Conservation (phyloP, 2,329 filamentous ascomycete genomes). For the Metarhizium sp. region DNA sequence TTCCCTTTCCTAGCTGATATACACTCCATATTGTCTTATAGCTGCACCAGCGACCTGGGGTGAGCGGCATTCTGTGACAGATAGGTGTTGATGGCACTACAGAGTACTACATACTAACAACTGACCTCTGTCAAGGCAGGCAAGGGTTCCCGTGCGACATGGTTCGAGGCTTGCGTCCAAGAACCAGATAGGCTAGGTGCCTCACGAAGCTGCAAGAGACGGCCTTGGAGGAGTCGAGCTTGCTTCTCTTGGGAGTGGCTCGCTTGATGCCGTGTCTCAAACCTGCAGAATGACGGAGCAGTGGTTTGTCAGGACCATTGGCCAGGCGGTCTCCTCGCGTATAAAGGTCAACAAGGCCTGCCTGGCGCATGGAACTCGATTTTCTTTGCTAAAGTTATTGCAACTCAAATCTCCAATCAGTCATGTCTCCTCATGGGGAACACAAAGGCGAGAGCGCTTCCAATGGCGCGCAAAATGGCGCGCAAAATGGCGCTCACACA, state of each 20-base stretch:
- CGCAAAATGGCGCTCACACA: constrained; percentile 13
- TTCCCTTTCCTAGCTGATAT: not conserved
- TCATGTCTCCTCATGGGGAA: not conserved
- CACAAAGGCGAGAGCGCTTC: not conserved
- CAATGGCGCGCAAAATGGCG: constrained; percentile 11
- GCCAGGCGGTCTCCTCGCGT: not conserved
- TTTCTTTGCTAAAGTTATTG: not conserved
- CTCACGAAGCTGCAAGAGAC: not conserved
- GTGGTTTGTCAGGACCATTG: not conserved
- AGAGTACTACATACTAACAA: no score
- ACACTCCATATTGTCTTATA: not conserved
- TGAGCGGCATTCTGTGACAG: not conserved
- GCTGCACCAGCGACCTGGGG: not conserved
- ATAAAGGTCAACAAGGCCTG: not conserved
- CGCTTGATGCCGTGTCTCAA: not conserved
- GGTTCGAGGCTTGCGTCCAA: not conserved
- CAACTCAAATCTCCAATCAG: not conserved
- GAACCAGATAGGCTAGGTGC: not conserved
- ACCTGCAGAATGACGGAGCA: not conserved
- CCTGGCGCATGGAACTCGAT: not conserved
- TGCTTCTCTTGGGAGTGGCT: not conserved
- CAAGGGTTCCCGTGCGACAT: not conserved
- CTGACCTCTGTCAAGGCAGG: not conserved
- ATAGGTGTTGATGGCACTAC: not conserved
- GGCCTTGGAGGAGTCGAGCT: not conserved